Percentiles rank a stretch among this genome's conserved stretches.
Evolutionary conservation across 768 basidiomycete species (phyloP).

Genomic region (Scleroderma citrinum): DNA sequence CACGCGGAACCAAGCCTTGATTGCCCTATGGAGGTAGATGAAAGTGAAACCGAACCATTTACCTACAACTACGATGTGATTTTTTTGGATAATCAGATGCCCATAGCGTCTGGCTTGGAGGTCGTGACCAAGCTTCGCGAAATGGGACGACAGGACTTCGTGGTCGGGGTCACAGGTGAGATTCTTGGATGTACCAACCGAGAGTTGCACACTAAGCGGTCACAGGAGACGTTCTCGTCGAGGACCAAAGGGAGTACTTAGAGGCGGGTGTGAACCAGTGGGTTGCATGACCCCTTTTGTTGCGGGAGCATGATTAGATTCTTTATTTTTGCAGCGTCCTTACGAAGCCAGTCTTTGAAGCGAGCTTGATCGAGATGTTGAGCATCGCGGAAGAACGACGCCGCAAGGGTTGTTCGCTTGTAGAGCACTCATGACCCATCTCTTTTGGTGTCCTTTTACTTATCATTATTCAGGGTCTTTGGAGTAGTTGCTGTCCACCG

Average conservation of each 20-base stretch:
- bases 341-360: constrained; percentile 74
- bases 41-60: not conserved
- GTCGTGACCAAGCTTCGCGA: constrained; percentile 59
- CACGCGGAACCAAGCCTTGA: not conserved
- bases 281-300: constrained; percentile 17
- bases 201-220: constrained; percentile 7
- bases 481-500: not conserved
- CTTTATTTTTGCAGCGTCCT: constrained; percentile 45
- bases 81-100: constrained; percentile 78
- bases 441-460: not conserved
- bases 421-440: not conserved
- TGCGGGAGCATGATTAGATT: not conserved
- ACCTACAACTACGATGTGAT: constrained; percentile 34
- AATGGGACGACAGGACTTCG: constrained; percentile 63
- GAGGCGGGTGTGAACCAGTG: constrained; percentile 73
- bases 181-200: not conserved
- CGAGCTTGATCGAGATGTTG: constrained; percentile 38
- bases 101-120: constrained; percentile 68
- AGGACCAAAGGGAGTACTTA: constrained; percentile 70
- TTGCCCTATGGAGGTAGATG: not conserved
- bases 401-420: constrained; percentile 10
- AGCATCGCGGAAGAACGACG: constrained; percentile 36
- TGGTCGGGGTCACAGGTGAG: constrained; percentile 76
- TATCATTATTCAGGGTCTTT: constrained; percentile 1
- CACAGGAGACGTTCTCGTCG: constrained; percentile 47